These are phyloP conservation scores for Pseudofabraea citricarpa DNA, from an alignment of 2,329 filamentous ascomycete genomes.

Conservation along the genomic window DNA sequence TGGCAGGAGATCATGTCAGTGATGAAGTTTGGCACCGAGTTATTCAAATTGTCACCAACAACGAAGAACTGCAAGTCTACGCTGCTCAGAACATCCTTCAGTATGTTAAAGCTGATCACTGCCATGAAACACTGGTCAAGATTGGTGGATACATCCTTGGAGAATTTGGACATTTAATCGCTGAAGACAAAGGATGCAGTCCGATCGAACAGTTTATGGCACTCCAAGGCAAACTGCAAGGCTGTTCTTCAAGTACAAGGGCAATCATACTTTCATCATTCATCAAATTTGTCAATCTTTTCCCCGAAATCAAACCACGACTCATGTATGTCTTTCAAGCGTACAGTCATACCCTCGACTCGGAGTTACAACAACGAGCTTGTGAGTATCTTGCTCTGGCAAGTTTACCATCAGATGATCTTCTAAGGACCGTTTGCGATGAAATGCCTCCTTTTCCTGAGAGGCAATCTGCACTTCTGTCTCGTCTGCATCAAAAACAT, in stretches of 20 bases:
- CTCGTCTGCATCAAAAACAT: conserved; percentile 90
- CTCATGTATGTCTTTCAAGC: conserved; percentile 84
- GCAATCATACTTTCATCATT: conserved; percentile 95
- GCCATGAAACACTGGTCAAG: conserved; percentile 95
- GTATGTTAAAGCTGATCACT: conserved; percentile 88
- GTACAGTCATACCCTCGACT: conserved; percentile 92
- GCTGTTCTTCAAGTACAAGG: conserved; percentile 81
- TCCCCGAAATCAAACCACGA: conserved; percentile 97
- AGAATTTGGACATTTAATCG: conserved; percentile 95
- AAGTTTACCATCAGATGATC: conserved; percentile 80
- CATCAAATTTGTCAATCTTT: conserved; percentile 96
- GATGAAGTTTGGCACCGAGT: conserved; percentile 99
- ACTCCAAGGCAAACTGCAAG: conserved; percentile 82
- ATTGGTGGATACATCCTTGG: conserved; percentile 95
- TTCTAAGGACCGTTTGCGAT: conserved; percentile 89
- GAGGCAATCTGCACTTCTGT: conserved; percentile 84
- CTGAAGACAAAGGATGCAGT: conserved; percentile 85
- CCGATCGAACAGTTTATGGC: conserved; percentile 97
- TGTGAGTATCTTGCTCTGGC: conserved; percentile 91
- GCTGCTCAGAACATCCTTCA: conserved; percentile 89
- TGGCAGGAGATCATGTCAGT: conserved; percentile 97
- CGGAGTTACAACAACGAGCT: conserved; percentile 91
- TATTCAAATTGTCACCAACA: conserved; percentile 98
- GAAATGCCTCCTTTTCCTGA: conserved; percentile 99
- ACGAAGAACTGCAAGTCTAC: conserved; percentile 95